phyloP scores from a whole-genome alignment of 177 flowering plant genomes.

The Vitis hybrid region DNA sequence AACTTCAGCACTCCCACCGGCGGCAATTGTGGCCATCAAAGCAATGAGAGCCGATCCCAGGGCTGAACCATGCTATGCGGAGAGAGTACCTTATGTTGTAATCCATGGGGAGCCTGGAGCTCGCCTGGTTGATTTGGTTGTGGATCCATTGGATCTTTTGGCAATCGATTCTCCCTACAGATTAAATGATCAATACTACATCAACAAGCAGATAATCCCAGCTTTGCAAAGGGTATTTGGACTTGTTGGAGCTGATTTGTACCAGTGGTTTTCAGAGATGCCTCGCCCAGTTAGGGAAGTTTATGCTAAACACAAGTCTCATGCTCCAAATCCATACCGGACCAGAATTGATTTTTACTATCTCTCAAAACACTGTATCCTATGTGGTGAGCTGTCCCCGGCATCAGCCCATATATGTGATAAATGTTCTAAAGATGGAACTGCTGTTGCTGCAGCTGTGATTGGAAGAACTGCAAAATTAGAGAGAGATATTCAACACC shows the following conservation, averaged over 20 bases:
- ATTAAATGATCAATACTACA: constrained; percentile 84
- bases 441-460: constrained; percentile 52
- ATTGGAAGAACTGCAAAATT: constrained; percentile 71
- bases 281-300: constrained; percentile 72
- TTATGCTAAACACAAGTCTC: constrained; percentile 38
- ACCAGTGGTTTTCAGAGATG: constrained; percentile 82
- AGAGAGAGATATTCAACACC: constrained; percentile 86
- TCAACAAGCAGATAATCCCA: constrained; percentile 91
- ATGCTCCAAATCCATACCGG: constrained; percentile 35
- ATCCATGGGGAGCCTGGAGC: constrained; percentile 96
- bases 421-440: constrained; percentile 49
- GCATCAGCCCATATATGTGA: constrained; percentile 53
- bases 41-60: constrained; percentile 92
- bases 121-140: constrained; percentile 86
- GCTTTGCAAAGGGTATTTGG: constrained; percentile 90
- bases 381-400: constrained; percentile 83
- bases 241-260: constrained; percentile 80
- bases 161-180: constrained; percentile 71
- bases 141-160: constrained; percentile 82
- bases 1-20: constrained; percentile 83
- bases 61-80: constrained; percentile 95
- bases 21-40: constrained; percentile 90
- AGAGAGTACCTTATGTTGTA: constrained; percentile 86
- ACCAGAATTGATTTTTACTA: constrained; percentile 85
- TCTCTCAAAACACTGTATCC: constrained; percentile 75